Base-by-base conservation (phyloP, 2,329 filamentous ascomycete genomes). In the Alternaria panax region DNA sequence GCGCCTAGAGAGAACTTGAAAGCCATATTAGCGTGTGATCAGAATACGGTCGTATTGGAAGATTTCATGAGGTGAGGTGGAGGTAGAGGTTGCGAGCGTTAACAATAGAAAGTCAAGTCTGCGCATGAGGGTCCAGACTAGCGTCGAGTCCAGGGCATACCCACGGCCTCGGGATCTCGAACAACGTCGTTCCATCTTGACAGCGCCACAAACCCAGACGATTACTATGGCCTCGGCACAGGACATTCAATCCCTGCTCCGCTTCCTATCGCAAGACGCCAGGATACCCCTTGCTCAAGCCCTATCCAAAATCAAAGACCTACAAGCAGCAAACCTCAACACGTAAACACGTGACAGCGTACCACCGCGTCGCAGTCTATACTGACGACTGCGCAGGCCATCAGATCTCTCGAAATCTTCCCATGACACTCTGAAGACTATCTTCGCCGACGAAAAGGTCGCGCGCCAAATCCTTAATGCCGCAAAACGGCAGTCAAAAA, bases 201-300 rank as follows among this genome's bases (percentile, higher is more conserved):
- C 8, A 47, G 24, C 38, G 24, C 22, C 11, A 30, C 34, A 43
- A 24, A 36, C 36, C 30, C 14, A 18, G 40, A 16, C 25, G 16
- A 20, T 24, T 18, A 60, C 20, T 34, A 79, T 78, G 76, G 57
- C 75, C n/a, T 72, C 70, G 4, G 59, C 74, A 30, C 66, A 69
- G 18, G 77, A 81, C 42, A 66, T 83, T 5, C 82, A 84, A 69
- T 66, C 75, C 14, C 72, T 88, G 14, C 76, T 88, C 32, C 83
- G 86, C 12, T 88, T 88, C 63, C 76, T 88, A 24, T 84, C 83
- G 1, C 82, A 86, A 73, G 85, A 88, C 65, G 82, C 82, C 28
- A 87, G 86, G 68, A 64, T 88, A 0, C 83, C 86, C 3, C 76
- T 88, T 5, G 82, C 83, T 4, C 75, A 79, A 27, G 86, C 85